Conservation (phyloP, 108 stramenopile genomes). For the Nitzschia sp. region DNA sequence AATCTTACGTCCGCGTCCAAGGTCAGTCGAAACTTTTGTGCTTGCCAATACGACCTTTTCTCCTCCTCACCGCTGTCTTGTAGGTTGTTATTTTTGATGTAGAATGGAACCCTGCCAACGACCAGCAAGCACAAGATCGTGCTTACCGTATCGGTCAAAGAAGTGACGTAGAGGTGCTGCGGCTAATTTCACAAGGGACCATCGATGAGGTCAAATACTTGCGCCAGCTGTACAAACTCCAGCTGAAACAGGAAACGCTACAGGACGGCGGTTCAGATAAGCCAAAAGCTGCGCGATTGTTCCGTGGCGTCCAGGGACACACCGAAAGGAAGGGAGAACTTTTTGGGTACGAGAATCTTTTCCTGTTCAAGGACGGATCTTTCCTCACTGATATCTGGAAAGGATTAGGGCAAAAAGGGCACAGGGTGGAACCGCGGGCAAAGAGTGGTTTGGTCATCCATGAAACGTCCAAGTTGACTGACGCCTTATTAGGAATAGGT, state of each 20-base stretch:
- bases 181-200: slow-evolving; percentile 86
- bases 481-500: slow-evolving; percentile 19
- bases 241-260: slow-evolving; percentile 83
- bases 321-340: slow-evolving; percentile 77
- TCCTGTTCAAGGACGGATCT: slow-evolving; percentile 77
- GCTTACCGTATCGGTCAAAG: slow-evolving; percentile 91
- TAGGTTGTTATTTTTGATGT: slow-evolving; percentile 70
- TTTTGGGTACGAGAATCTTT: slow-evolving; percentile 83
- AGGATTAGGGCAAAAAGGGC: slow-evolving; percentile 13
- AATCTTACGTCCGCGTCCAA: slow-evolving; percentile 72
- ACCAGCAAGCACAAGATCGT: slow-evolving; percentile 84
- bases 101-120: slow-evolving; percentile 87
- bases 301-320: slow-evolving; percentile 71
- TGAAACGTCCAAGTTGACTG: slow-evolving; percentile 38
- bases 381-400: slow-evolving; percentile 73
- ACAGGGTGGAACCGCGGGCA: slow-evolving; percentile 17
- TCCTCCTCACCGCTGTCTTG: too few relatives aligned
- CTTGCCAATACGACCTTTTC: too few relatives aligned
- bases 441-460: slow-evolving; percentile 41
- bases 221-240: slow-evolving; percentile 93
- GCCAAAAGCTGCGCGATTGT: slow-evolving; percentile 50
- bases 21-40: too few relatives aligned
- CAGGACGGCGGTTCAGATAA: not conserved
- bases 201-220: slow-evolving; percentile 94
- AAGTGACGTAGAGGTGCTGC: slow-evolving; percentile 79